Percentiles rank a stretch among this genome's conserved stretches.
These are phyloP conservation scores for Cinnamomum micranthum DNA, from an alignment of 164 flowering plant species.

Conservation along the genomic window DNA sequence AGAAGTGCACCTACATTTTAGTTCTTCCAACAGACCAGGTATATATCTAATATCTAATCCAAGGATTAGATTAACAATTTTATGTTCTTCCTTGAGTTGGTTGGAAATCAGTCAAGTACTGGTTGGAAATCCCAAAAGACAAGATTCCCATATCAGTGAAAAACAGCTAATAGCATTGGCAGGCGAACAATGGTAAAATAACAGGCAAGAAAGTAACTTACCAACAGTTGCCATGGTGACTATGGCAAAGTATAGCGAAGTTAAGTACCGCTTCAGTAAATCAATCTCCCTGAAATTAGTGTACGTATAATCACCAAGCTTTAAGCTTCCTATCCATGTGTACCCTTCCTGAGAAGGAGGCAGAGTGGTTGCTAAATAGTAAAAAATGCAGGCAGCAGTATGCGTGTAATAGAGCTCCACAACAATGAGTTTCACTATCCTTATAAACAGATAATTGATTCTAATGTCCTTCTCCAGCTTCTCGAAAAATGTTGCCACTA, in stretches of 20 bases:
- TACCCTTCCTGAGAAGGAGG: constrained; percentile 66
- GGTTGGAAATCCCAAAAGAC: not conserved
- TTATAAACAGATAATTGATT: constrained; percentile 58
- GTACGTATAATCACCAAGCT: constrained; percentile 67
- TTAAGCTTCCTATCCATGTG: constrained; percentile 82
- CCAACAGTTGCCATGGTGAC: constrained; percentile 90
- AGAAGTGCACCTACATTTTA: not conserved
- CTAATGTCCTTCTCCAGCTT: constrained; percentile 70
- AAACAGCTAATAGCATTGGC: not conserved
- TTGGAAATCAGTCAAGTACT: not conserved
- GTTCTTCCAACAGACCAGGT: not conserved
- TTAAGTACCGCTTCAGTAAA: constrained; percentile 55
- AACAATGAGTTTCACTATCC: constrained; percentile 65
- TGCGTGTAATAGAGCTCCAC: constrained; percentile 83
- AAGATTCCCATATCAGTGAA: not conserved
- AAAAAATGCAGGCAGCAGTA: constrained; percentile 83
- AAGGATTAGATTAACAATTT: not conserved
- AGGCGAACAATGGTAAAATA: not conserved
- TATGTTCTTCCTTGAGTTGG: not conserved
- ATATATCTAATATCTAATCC: too few relatives aligned
- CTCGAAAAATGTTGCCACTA: constrained; percentile 44
- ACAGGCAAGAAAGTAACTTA: constrained; percentile 24
- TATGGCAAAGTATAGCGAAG: constrained; percentile 75
- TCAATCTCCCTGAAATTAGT: constrained; percentile 65
- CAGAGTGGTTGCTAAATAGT: constrained; percentile 67